Evolutionary conservation across 2,329 filamentous ascomycete genomes (phyloP).

Genomic region (Colletotrichum tropicale): DNA sequence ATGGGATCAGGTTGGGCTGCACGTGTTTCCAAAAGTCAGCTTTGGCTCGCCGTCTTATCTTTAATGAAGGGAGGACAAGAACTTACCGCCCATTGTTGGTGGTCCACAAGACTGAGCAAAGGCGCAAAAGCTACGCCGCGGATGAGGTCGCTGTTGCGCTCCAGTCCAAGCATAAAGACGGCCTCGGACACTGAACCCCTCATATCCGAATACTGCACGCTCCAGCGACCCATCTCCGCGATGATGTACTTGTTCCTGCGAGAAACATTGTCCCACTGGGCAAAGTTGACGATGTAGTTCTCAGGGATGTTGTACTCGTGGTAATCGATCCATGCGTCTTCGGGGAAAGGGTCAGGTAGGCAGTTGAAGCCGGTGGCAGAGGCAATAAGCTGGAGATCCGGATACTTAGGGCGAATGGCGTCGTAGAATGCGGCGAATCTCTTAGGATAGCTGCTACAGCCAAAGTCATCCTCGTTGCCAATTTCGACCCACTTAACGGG

Average conservation of each 20-base stretch:
- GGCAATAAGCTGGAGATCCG: neutral
- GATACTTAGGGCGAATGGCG: neutral
- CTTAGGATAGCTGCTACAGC: neutral
- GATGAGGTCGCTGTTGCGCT: neutral
- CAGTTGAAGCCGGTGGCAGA: neutral
- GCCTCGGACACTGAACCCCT: neutral
- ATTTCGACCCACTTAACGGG: neutral
- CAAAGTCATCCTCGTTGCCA: neutral
- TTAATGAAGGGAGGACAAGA: accelerated
- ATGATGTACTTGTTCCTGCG: neutral
- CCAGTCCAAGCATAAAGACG: neutral
- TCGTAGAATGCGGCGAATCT: neutral
- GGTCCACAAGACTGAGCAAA: neutral
- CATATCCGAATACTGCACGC: neutral
- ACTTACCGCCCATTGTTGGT: neutral
- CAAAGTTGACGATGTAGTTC: neutral
- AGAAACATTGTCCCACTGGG: neutral
- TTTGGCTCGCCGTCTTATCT: accelerated
- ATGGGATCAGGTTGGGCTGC: neutral
- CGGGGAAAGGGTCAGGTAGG: neutral
- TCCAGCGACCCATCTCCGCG: neutral
- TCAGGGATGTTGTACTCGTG: neutral
- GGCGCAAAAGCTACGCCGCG: neutral
- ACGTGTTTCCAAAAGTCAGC: neutral
- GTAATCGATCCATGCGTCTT: neutral